Evolutionary conservation across 1,284 basidiomycete species (phyloP), one percentile per base, ranked within the genome.

Genomic region (Cutaneotrichosporon sp.): DNA sequence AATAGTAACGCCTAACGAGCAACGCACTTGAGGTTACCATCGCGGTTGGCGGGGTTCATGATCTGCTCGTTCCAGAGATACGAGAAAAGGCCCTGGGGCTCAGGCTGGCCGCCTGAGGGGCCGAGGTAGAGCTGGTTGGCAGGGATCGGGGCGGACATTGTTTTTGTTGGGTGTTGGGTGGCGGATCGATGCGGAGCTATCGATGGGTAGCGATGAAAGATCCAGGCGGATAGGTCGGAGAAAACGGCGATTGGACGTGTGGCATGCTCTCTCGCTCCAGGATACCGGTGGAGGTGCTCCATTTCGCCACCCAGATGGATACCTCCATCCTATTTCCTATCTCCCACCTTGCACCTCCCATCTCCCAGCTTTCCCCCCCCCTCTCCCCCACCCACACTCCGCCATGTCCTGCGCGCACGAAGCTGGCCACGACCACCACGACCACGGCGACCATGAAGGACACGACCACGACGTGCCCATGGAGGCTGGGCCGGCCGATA

Each of bases 401-500:
- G 65, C 2, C 31, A 76, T 76, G 76, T 69, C 67, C 40, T 79
- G 76, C 70, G 65, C 70, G 0, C 42, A 75, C 63, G 76, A 79
- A 58, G 74, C 71, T 13, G 56, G 56, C 0, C 73, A 76, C 61
- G 70, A 69, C 57, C 72, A 77, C 8, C 61, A 67, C 49, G 67
- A 63, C 5, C 70, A 74, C 55, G 68, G 66, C 49, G 63, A 65
- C 14, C 70, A 72, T 34, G 65, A 72, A 32, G 74, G 67, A n/a
- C 77, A 80, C 65, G 73, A 72, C 30, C 77, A 80, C 61, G 78
- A 80, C 52, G 73, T 76, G 7, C 80, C 80, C 2, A 68, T 77
- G 9, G 68, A 69, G 34, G 65, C 73, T 5, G 78, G 79, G 26
- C 79, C 79, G 6, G 61, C 73, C n/a, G 77, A 76, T 56, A 72